Base-by-base conservation (phyloP, 2,329 filamentous ascomycete genomes). In the Metarhizium brunneum region DNA sequence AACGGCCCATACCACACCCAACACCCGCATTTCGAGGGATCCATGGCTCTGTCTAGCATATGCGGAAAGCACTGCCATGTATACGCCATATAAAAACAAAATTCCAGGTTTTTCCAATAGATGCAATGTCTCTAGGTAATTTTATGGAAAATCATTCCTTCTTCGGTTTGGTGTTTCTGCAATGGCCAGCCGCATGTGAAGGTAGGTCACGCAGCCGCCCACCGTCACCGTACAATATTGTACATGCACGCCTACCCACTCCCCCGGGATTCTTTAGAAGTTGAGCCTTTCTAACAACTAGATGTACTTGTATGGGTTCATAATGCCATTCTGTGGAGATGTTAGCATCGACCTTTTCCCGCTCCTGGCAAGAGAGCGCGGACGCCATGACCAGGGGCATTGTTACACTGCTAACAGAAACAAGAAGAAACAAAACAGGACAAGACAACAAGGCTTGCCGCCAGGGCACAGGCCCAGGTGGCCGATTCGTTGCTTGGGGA, bases 281-380 rank as follows among this genome's bases (percentile, higher is more conserved):
- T 45, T 11, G 10, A 45, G 13, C 49, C 29, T 32, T 47, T 51
- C 43, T 40, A 47, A 29, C 18, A 45, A 29, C 47, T 53, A 86
- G 62, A 97, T 87, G 71, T 96, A 97, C 75, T 97, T 97, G 78
- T 97, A 97, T 0, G 92, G 92, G 74, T 96, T 97, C 90, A 97
- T 95, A 72, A 97, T 97, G 50, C 91, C 92, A 63, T 96, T 96
- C 90, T 95, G 65, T 25, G 53, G 50, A 50, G 57, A 42, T 42
- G 51, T 54, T 53, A 56, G 52, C 60, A 64, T 68, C 62, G 68
- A 65, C 61, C 60, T 56, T 61, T 60, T 55, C 47, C 47, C 30
- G 25, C 30, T 42, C 53, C 20, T 45, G 52, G 40, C 16, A 42
- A 29, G 45, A 25, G 25, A 32, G 43, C 16, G 30, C 14, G 20